Evolutionary conservation across 208 protist species (phyloP).

Genomic region (Leishmania guyanensis): DNA sequence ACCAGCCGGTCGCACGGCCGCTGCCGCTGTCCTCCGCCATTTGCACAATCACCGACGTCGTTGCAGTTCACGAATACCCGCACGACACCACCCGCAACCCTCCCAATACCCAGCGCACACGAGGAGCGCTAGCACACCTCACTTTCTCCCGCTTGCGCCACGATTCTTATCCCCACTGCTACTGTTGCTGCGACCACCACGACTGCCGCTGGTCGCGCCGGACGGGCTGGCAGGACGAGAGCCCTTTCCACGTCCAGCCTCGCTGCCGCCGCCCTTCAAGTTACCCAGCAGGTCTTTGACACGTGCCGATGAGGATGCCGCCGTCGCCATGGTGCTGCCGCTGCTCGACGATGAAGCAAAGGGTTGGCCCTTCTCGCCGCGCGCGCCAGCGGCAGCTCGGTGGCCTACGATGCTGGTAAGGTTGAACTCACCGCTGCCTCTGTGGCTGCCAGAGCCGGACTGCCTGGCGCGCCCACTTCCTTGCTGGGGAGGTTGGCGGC

Average conservation of each 20-base stretch:
- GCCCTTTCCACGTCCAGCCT: constrained; percentile 12
- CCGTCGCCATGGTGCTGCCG: not conserved
- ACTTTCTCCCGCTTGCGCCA: not conserved
- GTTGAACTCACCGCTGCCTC: constrained; percentile 24
- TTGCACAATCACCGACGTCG: not conserved
- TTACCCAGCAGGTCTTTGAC: constrained; percentile 29
- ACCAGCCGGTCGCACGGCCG: not conserved
- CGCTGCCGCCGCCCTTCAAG: constrained; percentile 27
- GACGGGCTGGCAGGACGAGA: constrained; percentile 25
- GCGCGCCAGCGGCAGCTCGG: constrained; percentile 6
- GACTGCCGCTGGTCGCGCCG: constrained; percentile 9
- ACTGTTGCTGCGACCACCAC: constrained; percentile 6
- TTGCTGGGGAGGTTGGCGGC: constrained; percentile 20
- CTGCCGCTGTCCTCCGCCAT: not conserved
- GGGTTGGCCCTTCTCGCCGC: not conserved
- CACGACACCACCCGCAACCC: not conserved
- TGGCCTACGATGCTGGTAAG: constrained; percentile 29
- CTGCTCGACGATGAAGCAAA: constrained; percentile 5
- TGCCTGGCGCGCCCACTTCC: constrained; percentile 1
- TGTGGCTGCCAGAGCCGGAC: constrained; percentile 7
- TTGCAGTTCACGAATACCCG: not conserved
- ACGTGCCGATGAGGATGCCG: constrained; percentile 12
- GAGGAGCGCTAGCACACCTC: not conserved
- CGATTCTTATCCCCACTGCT: constrained; percentile 3
- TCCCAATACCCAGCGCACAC: not conserved